Conservation (phyloP, 2,329 filamentous ascomycete genomes). For the Hysterium pulicare region DNA sequence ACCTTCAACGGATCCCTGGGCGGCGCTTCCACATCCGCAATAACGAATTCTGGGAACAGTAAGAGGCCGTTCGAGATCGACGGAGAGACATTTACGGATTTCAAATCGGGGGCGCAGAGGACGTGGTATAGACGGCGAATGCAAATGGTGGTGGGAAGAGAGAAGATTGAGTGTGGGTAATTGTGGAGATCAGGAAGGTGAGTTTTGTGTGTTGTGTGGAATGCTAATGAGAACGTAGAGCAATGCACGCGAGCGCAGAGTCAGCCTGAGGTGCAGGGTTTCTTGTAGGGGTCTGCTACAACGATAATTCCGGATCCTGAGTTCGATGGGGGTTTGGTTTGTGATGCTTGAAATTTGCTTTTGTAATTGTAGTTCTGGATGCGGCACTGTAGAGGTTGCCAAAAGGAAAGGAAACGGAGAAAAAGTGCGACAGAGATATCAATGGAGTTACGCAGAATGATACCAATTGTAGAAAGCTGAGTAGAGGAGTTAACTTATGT, state of each 20-base stretch:
- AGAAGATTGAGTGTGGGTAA: conserved; percentile 36
- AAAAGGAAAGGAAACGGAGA: too few relatives aligned
- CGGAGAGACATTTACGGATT: conserved; percentile 50
- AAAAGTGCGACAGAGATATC: too few relatives aligned
- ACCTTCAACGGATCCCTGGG: conserved; percentile 47
- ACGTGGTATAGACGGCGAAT: conserved; percentile 60
- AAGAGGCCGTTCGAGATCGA: conserved; percentile 40
- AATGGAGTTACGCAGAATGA: too few relatives aligned
- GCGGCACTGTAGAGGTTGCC: too few relatives aligned
- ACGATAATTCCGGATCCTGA: conserved; percentile 33
- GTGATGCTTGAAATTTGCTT: conserved; percentile 21
- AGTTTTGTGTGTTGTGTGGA: too few relatives aligned
- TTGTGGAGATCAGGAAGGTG: not conserved
- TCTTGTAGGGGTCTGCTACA: conserved; percentile 20
- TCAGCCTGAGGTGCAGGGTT: conserved; percentile 25
- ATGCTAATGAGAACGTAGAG: conserved; percentile 12
- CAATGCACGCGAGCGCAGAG: conserved; percentile 27
- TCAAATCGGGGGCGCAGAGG: conserved; percentile 55
- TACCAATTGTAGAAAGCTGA: too few relatives aligned
- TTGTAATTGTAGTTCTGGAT: too few relatives aligned
- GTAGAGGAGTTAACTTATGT: too few relatives aligned
- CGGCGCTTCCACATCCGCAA: conserved; percentile 51
- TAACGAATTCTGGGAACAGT: conserved; percentile 48
- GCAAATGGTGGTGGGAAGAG: conserved; percentile 49
- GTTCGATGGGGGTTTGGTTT: conserved; percentile 34